Evolutionary conservation across 2,329 filamentous ascomycete genomes (phyloP).

Genomic region (Cadophora sp.): DNA sequence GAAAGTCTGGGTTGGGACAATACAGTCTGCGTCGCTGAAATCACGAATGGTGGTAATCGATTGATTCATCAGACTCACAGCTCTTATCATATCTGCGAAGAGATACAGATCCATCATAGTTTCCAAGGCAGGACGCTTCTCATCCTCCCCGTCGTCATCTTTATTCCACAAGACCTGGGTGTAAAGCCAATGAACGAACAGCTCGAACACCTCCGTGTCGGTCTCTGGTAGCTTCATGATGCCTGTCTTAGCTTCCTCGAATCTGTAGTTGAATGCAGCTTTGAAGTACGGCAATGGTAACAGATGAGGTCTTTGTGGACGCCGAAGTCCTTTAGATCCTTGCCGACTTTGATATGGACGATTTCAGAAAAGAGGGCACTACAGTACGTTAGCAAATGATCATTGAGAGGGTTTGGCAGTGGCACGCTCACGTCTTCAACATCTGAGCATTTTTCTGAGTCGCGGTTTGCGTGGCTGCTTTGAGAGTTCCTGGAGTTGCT

Average conservation of each 20-base stretch:
- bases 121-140: not conserved
- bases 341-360: constrained; percentile 29
- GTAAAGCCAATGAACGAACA: constrained; percentile 34
- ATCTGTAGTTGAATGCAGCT: constrained; percentile 24
- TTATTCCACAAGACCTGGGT: constrained; percentile 12
- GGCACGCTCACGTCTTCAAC: not conserved
- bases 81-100: constrained; percentile 22
- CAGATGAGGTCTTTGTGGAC: constrained; percentile 34
- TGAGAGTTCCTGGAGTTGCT: not conserved
- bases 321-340: constrained; percentile 23
- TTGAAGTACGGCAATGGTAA: constrained; percentile 33
- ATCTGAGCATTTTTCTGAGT: not conserved
- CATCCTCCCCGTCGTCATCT: not conserved
- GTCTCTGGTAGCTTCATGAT: constrained; percentile 25
- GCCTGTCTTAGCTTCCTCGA: constrained; percentile 24
- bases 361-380: constrained; percentile 13
- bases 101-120: constrained; percentile 21
- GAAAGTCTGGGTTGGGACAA: not conserved
- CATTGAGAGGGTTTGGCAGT: not conserved
- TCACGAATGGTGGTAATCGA: constrained; percentile 1
- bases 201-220: constrained; percentile 15
- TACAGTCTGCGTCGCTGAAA: not conserved
- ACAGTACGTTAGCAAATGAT: not conserved
- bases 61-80: constrained; percentile 19
- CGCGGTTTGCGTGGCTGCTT: not conserved